Base-by-base conservation (phyloP, 2,329 filamentous ascomycete genomes). In the Neofusicoccum cordaticola region DNA sequence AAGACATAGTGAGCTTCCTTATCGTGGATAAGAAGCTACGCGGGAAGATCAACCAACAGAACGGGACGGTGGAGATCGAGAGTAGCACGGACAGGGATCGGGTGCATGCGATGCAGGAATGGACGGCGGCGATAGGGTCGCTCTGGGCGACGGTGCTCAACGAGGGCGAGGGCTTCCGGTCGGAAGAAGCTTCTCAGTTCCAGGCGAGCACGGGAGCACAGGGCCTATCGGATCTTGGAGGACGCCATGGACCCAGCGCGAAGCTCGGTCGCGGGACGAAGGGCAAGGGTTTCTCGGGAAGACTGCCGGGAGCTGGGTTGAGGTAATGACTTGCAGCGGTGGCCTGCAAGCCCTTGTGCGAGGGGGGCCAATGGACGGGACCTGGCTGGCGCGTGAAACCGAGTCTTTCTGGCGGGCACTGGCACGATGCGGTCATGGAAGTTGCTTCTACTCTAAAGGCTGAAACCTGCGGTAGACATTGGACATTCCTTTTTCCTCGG, bases 1-100 rank as follows among this genome's bases (percentile, higher is more conserved):
- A 96, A 79, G 95, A 99, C 72, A 98, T 99, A 67, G 81, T 98
- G n/a, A 90, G 93, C 53, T 97, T 93, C 79, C 83, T 98, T 62
- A 98, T 99, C 68, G 86, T 97, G 67, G 92, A 97, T 75, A 89
- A 91, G 72, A 92, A 93, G 75, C 88, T 99, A 69, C 84, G 88
- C 58, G 95, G 92, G 67, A 90, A 90, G 77, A 94, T 99, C 73
- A 91, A 99, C 78, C 92, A 98, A 79, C 88, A 93, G 77, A 85
- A 86, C 65, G 93, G 94, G 52, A 91, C 88, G 0, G 88, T 99
- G 22, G 88, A 93, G 77, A 92, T 97, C 66, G 87, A 89, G 66
- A 90, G 88, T 65, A 82, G 84, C 63, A 88, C 85, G 51, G 92
- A 97, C 78, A 84, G 85, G 51, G 89, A 91, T 73, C 90, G 93